phyloP scores from a whole-genome alignment of 345 rosid genomes.

The Ceriops zippeliana region DNA sequence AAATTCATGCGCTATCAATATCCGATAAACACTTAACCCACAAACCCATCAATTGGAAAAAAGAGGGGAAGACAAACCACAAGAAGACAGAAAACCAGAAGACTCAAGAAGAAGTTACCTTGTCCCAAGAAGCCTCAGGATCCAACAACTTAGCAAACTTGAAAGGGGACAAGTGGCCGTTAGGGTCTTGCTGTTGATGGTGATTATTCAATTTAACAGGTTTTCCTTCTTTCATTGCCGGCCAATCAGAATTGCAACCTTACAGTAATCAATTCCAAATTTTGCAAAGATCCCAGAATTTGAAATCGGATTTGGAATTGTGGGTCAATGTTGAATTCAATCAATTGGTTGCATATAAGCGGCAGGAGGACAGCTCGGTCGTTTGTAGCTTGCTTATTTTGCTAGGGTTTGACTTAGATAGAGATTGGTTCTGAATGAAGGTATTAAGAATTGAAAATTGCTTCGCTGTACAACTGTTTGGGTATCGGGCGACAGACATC shows the following conservation, averaged over 20 bases:
- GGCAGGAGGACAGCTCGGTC: too few species aligned
- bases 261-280: not conserved
- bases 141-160: conserved; percentile 72
- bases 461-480: too few species aligned
- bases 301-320: not conserved
- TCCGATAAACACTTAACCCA: not conserved
- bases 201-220: conserved; percentile 32
- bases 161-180: conserved; percentile 68
- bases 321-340: not conserved
- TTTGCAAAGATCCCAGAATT: not conserved
- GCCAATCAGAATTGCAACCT: not conserved
- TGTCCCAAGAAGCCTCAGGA: conserved; percentile 94
- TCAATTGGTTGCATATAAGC: too few species aligned
- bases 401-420: too few species aligned
- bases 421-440: too few species aligned
- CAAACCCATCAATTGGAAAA: too few species aligned
- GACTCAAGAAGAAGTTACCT: conserved; percentile 34
- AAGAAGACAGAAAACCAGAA: not conserved
- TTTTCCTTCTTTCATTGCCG: conserved; percentile 34
- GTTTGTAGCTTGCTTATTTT: too few species aligned
- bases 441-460: too few species aligned
- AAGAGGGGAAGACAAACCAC: too few species aligned
- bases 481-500: too few species aligned
- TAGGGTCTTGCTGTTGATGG: conserved; percentile 49
- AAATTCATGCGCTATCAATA: not conserved